These are phyloP conservation scores for Tubosaeta sp. DNA, from an alignment of 768 basidiomycete genomes.

Conservation along the genomic window DNA sequence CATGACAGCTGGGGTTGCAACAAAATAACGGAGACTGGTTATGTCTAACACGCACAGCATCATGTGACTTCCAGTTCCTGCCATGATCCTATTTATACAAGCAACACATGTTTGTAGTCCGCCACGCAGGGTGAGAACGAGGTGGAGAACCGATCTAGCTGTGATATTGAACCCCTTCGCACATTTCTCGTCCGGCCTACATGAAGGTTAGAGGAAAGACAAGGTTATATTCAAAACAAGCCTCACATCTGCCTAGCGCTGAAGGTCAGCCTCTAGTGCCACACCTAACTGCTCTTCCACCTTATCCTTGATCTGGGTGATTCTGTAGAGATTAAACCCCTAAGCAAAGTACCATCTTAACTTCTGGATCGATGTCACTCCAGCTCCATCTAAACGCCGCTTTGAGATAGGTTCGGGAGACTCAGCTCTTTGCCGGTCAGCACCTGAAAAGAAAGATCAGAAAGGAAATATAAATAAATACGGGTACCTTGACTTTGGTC, in stretches of 20 bases:
- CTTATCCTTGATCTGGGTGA: conserved; percentile 92
- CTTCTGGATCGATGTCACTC: conserved; percentile 79
- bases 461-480: not conserved
- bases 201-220: not conserved
- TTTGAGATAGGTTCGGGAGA: conserved; percentile 9
- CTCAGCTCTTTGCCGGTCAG: conserved; percentile 95
- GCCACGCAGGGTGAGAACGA: conserved; percentile 93
- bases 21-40: conserved; percentile 22
- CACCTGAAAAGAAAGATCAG: conserved; percentile 48
- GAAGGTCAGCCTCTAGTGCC: conserved; percentile 93
- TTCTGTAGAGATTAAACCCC: conserved; percentile 43
- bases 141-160: conserved; percentile 85
- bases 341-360: conserved; percentile 50
- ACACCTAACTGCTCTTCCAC: conserved; percentile 99
- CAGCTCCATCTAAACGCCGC: conserved; percentile 71
- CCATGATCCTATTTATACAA: conserved; percentile 24
- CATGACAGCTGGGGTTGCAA: not conserved
- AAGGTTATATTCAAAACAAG: not conserved
- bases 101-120: conserved; percentile 45
- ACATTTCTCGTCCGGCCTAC: conserved; percentile 88
- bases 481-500: conserved; percentile 24
- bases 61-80: conserved; percentile 10
- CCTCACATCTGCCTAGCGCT: conserved; percentile 89
- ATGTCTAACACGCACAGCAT: conserved; percentile 25
- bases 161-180: conserved; percentile 79